phyloP scores from a whole-genome alignment of 2,329 filamentous ascomycete genomes.

The Chaetomiaceae sp. region DNA sequence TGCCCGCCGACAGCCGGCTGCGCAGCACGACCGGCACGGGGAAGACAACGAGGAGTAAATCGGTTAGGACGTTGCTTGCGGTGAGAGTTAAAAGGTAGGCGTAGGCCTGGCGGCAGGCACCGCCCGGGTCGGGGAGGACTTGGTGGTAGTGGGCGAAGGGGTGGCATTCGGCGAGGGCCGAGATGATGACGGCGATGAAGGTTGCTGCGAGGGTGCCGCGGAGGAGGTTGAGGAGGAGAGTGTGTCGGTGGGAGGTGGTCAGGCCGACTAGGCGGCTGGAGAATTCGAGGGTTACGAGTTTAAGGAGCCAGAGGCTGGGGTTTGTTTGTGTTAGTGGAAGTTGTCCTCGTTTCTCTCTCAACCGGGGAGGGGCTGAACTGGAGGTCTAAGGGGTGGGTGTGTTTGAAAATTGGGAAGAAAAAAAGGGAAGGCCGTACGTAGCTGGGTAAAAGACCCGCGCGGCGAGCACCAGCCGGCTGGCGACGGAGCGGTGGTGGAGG shows the following conservation, averaged over 20 bases:
- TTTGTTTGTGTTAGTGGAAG: too few species aligned
- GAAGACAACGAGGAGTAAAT: conserved; percentile 79
- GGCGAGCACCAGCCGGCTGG: conserved; percentile 73
- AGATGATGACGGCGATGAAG: conserved; percentile 72
- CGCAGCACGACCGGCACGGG: conserved; percentile 82
- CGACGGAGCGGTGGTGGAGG: conserved; percentile 60
- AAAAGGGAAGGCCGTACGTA: conserved; percentile 50
- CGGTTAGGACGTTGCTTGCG: conserved; percentile 77
- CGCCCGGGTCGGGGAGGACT: conserved; percentile 75
- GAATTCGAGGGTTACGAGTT: conserved; percentile 85
- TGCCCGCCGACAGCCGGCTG: conserved; percentile 67
- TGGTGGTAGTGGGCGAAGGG: conserved; percentile 73
- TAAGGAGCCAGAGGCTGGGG: conserved; percentile 83
- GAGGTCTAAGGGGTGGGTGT: too few species aligned
- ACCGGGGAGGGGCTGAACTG: too few species aligned
- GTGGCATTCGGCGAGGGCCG: conserved; percentile 76
- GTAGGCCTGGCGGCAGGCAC: conserved; percentile 78
- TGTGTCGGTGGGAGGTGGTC: conserved; percentile 73
- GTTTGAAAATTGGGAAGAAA: too few species aligned
- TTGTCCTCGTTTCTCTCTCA: too few species aligned
- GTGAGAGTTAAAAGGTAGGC: conserved; percentile 83
- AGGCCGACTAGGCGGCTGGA: conserved; percentile 72
- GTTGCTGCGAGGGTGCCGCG: conserved; percentile 69
- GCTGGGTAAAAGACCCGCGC: conserved; percentile 80
- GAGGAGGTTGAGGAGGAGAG: conserved; percentile 64